Evolutionary conservation across 306 rosid species (phyloP), one percentile per base, ranked within the genome.

Genomic region (Spatholobus suberectus): DNA sequence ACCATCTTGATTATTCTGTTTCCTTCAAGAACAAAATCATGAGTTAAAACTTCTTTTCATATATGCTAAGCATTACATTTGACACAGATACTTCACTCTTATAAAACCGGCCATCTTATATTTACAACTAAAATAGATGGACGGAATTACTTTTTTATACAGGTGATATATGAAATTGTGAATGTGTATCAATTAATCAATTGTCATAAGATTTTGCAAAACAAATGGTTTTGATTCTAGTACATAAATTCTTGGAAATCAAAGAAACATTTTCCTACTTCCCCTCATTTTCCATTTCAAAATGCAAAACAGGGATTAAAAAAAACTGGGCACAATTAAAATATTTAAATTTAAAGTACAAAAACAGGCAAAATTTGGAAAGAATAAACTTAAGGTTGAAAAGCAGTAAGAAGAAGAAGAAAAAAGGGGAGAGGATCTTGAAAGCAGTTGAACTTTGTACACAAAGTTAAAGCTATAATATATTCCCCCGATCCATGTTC

Each of bases 1-100:
- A 83, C 90, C 90, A 86, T 79, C 55, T 13, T 73, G 21, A 49
- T 27, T 61, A 13, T 71, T 75, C 26, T 73, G 70, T 61, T 61
- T 61, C 57, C 80, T 84, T 32, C 67, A 10, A 35, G 17, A 5
- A 27, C 67, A 47, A 20, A 32, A 63, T 29, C 46, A 38, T 2
- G 58, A 54, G 51, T 51, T 13, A 51, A 82, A 38, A 24, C 23
- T 74, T 41, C 13, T 5, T 35, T 23, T 47, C 15, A 51, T n/a
- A 37, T 9, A 37, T 10, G 67, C 47, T 26, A 70, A 18, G 40
- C 27, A 54, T 52, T 18, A 54, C 13, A 38, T 51, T 27, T 66
- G 38, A 32, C 17, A 8, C 57, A 29, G 43, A 66, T 17, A 46
- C 57, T 26, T 8, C 3, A 23, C 63, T 51, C 41, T 4, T 26